Conservation (phyloP, 176 grass and related monocot species). For the Zizania latifolia region DNA sequence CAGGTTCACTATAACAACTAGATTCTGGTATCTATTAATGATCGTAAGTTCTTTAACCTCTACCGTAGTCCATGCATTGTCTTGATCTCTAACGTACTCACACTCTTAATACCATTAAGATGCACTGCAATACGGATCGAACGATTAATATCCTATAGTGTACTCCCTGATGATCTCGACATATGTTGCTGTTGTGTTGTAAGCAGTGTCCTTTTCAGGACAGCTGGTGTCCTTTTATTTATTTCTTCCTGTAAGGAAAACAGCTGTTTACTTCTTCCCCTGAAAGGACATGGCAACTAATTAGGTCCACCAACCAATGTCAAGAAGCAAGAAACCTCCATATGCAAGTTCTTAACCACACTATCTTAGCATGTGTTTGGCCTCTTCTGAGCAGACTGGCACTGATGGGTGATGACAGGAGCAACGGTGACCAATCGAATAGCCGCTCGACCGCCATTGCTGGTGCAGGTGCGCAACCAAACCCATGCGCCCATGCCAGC, state of each 20-base stretch:
- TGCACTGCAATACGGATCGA: background rate
- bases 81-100: background rate
- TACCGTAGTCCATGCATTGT: too few species aligned
- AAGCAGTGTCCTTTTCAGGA: background rate
- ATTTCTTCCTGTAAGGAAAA: background rate
- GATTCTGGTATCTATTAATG: background rate
- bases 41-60: too few species aligned
- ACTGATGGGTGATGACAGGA: background rate
- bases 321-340: background rate
- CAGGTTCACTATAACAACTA: background rate
- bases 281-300: conserved; percentile 29
- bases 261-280: background rate
- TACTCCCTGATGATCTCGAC: background rate
- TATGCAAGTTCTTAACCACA: conserved; percentile 5
- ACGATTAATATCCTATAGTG: background rate
- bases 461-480: too few species aligned
- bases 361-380: background rate
- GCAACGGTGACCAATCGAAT: background rate
- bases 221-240: background rate
- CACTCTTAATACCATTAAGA: background rate
- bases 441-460: background rate
- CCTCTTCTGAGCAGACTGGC: background rate
- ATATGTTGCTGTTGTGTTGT: background rate
- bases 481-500: too few species aligned
- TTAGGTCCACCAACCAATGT: conserved; percentile 39